Conservation (phyloP, 2,329 filamentous ascomycete genomes). For the Alternaria viburni region DNA sequence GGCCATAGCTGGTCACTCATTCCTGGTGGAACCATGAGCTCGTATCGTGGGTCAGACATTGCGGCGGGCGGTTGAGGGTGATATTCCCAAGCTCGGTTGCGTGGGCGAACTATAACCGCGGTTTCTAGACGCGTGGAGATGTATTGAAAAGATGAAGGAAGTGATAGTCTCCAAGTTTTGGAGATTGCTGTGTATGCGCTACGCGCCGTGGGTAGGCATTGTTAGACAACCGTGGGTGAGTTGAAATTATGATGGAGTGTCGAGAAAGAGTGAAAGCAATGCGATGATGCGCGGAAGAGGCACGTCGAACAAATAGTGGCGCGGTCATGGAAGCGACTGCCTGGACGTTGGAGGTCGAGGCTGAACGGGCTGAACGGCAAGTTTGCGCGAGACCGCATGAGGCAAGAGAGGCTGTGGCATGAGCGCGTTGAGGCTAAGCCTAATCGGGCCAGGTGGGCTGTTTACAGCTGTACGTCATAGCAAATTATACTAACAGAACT, state of each 20-base stretch:
- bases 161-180: neutral
- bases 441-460: conserved; percentile 3
- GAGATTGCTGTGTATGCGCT: neutral
- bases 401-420: neutral
- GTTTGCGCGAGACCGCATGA: neutral
- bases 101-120: neutral
- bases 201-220: neutral
- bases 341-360: neutral
- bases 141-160: neutral
- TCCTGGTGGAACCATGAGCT: neutral
- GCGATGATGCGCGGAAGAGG: neutral
- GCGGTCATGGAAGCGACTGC: neutral
- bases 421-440: conserved; percentile 3
- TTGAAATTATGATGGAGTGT: neutral
- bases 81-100: neutral
- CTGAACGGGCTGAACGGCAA: neutral
- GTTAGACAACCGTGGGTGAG: neutral
- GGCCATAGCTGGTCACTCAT: conserved; percentile 20
- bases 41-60: neutral
- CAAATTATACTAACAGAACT: conserved; percentile 1
- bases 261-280: neutral
- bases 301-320: neutral
- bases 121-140: neutral
- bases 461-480: conserved; percentile 24
- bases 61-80: neutral